These are phyloP conservation scores for Triadica sebifera DNA, from an alignment of 345 rosid species.

Conservation along the genomic window DNA sequence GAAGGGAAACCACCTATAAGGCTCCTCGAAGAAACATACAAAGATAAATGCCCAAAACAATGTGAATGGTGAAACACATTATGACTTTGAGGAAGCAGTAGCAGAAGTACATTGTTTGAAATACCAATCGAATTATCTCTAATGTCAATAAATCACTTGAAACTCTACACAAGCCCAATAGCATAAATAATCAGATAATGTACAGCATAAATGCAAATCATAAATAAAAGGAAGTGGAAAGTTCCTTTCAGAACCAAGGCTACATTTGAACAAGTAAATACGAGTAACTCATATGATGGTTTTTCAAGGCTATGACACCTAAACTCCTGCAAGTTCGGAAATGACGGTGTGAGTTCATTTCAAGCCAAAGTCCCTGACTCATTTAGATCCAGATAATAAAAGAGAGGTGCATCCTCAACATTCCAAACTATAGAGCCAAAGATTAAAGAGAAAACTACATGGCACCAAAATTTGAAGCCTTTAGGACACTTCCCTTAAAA, in stretches of 20 bases:
- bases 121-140: background rate
- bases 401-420: background rate
- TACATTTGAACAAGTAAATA: background rate
- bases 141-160: background rate
- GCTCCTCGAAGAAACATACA: background rate
- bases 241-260: background rate
- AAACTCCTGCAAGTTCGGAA: background rate
- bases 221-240: background rate
- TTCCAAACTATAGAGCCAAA: background rate
- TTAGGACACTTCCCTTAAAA: background rate
- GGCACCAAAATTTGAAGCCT: background rate
- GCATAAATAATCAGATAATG: background rate
- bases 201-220: background rate
- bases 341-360: background rate
- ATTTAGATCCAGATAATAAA: background rate
- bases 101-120: background rate
- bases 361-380: background rate
- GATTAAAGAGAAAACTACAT: background rate
- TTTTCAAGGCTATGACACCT: background rate
- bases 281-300: background rate
- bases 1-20: background rate
- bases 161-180: conserved; percentile 2
- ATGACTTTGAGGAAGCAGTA: background rate
- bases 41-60: background rate
- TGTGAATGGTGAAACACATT: background rate